Conservation (phyloP, 257 asterid genomes). For the Solanum rostratum region DNA sequence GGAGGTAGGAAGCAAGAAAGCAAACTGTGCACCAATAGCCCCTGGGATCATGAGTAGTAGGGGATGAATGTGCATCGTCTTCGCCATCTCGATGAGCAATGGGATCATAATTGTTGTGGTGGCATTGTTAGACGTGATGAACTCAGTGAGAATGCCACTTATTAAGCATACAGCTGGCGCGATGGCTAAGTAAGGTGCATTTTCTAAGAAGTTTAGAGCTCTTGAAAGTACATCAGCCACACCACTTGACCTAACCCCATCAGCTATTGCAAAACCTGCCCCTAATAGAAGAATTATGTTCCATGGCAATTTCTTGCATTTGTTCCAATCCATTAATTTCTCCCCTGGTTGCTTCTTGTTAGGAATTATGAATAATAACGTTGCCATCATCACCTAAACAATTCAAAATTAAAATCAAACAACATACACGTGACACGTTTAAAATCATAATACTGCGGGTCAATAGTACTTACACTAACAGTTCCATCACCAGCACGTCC, state of each 20-base stretch:
- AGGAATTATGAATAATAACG: conserved; percentile 74
- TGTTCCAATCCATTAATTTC: conserved; percentile 95
- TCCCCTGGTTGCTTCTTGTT: conserved; percentile 64
- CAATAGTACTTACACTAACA: conserved; percentile 56
- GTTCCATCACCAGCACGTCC: conserved; percentile 95
- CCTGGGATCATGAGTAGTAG: conserved; percentile 68
- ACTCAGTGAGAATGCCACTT: conserved; percentile 60
- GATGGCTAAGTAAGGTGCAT: conserved; percentile 58
- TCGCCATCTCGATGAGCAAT: conserved; percentile 49
- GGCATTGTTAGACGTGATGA: conserved; percentile 81
- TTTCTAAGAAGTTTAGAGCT: conserved; percentile 41
- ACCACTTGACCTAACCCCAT: conserved; percentile 79
- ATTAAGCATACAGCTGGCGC: conserved; percentile 61
- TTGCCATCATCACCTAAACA: conserved; percentile 77
- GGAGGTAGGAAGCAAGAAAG: conserved; percentile 66
- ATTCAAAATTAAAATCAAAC: not conserved
- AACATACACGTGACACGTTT: not conserved
- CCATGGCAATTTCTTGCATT: conserved; percentile 94
- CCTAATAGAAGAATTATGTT: conserved; percentile 63
- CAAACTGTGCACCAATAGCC: conserved; percentile 60
- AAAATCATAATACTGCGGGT: too few relatives aligned
- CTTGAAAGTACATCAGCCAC: conserved; percentile 55
- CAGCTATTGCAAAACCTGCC: conserved; percentile 90
- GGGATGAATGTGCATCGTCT: conserved; percentile 54
- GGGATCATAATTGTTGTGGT: conserved; percentile 72